Evolutionary conservation across 352 stramenopile species (phyloP), one percentile per base, ranked within the genome.

Genomic region (Phytopythium vexans): DNA sequence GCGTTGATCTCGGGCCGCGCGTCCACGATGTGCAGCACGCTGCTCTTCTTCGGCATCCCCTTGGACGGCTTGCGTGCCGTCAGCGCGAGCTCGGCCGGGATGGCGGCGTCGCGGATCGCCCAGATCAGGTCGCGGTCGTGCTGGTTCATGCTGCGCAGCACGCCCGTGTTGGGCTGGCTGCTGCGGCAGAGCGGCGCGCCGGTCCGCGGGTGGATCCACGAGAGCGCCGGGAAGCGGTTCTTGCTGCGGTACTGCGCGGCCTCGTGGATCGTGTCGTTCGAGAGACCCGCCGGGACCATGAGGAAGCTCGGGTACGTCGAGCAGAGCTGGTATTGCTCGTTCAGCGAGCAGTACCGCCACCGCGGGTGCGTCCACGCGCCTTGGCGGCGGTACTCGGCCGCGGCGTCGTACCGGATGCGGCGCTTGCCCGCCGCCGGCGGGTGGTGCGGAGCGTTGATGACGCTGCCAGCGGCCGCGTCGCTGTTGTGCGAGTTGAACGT

Each of bases 121-220:
- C 85, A 91, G 10, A 97, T 85, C n/a, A 97, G 60, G 11, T 84
- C 86, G 40, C 97, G 86, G 64, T 99, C 97, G 15, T 89, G 81
- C 7, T 73, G 57, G 54, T 86, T 97, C 31, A 82, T 96, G 72
- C 95, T 97, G 12, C 95, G 92, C 37, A 97, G 65, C 8, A 99
- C 72, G 21, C 97, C 97, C 1, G 97, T 96, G 63, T 98, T 98
- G 1, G 97, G 97, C 62, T 99, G 96, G 35, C 90, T 94, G 39
- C 78, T 96, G 16, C 97, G 78, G 72, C 94, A 99, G 41, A 99
- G 75, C 34, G 85, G 86, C 1, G 91, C 91, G 41, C 94, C 92
- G 16, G 95, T 97, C 36, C 70, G 66, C 40, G 82, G 81, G 63
- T 94, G 88, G 6, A 94, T 76, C 91, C 92, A 99, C 1, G 91